phyloP scores from a whole-genome alignment of 257 asterid genomes.

The Rubia yunnanensis region DNA sequence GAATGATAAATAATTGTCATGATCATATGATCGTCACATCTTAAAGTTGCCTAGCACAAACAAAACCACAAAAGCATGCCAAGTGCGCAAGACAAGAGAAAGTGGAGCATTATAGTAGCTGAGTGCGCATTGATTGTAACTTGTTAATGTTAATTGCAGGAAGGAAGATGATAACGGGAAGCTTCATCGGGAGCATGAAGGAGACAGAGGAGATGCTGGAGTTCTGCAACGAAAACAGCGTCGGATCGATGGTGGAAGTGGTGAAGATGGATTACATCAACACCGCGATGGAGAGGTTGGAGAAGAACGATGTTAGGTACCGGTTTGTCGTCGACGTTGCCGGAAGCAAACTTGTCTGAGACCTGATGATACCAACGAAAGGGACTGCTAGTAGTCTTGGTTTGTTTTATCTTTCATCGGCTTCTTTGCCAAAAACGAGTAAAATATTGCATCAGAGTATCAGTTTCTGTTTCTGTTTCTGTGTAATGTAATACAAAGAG shows the following conservation, averaged over 20 bases:
- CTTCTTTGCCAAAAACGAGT: background rate
- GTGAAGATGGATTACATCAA: slow-evolving; percentile 89
- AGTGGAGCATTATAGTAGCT: background rate
- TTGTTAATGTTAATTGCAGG: slow-evolving; percentile 25
- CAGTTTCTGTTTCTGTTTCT: too few relatives aligned
- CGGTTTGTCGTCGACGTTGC: slow-evolving; percentile 86
- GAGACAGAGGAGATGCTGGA: slow-evolving; percentile 84
- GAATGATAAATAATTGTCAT: background rate
- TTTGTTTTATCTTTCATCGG: background rate
- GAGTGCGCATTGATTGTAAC: background rate
- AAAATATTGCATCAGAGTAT: background rate
- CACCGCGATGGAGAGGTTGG: slow-evolving; percentile 78
- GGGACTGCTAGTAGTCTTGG: background rate
- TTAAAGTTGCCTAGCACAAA: background rate
- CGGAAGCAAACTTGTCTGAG: slow-evolving; percentile 70
- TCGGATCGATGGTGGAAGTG: slow-evolving; percentile 59
- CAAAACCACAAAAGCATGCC: background rate
- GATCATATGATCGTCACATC: background rate
- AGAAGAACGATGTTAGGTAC: slow-evolving; percentile 84
- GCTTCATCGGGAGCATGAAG: slow-evolving; percentile 82
- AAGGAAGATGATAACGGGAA: slow-evolving; percentile 79
- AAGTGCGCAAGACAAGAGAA: background rate
- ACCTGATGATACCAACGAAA: background rate
- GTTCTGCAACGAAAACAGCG: slow-evolving; percentile 74
- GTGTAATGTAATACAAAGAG: background rate